A percentile compares a stretch with the other conserved stretches of the same genome.
These are phyloP conservation scores for Albugo candida DNA, from an alignment of 352 stramenopile species.

Conservation along the genomic window DNA sequence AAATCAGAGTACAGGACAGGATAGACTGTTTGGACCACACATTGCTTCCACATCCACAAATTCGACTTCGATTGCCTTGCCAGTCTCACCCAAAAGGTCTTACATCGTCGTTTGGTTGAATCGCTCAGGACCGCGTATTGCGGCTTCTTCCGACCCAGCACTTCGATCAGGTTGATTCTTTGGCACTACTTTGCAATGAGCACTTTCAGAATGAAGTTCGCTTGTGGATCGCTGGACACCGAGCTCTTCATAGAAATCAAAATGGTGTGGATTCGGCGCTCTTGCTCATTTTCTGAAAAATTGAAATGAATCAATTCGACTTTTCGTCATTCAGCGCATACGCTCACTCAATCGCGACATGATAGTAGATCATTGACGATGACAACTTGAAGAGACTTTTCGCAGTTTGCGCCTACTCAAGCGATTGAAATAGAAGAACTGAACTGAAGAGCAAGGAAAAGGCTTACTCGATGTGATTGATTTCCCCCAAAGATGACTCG, in stretches of 20 bases:
- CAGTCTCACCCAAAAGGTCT: conserved; percentile 47
- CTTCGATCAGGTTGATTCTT: conserved; percentile 83
- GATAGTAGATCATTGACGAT: too few relatives aligned
- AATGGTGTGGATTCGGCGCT: not conserved
- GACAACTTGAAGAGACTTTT: too few relatives aligned
- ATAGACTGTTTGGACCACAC: conserved; percentile 66
- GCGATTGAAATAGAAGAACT: too few relatives aligned
- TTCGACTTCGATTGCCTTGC: conserved; percentile 65
- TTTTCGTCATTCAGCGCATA: too few relatives aligned
- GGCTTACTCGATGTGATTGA: too few relatives aligned
- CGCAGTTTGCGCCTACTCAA: too few relatives aligned
- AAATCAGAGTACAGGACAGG: conserved; percentile 50
- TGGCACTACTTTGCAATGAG: conserved; percentile 76
- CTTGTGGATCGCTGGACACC: conserved; percentile 75
- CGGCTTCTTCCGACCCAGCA: conserved; percentile 53
- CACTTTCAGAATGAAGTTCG: conserved; percentile 77
- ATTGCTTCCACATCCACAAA: conserved; percentile 70
- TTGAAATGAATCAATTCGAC: too few relatives aligned
- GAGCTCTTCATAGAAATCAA: too few relatives aligned
- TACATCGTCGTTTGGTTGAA: conserved; percentile 73
- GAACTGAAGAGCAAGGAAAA: too few relatives aligned
- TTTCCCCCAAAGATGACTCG: too few relatives aligned
- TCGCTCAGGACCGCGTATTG: conserved; percentile 69
- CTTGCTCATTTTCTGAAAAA: too few relatives aligned
- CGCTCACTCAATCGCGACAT: too few relatives aligned